A percentile compares a stretch with the other conserved stretches of the same genome.
phyloP scores from a whole-genome alignment of 257 asterid species.

The Fraxinus anomala region DNA sequence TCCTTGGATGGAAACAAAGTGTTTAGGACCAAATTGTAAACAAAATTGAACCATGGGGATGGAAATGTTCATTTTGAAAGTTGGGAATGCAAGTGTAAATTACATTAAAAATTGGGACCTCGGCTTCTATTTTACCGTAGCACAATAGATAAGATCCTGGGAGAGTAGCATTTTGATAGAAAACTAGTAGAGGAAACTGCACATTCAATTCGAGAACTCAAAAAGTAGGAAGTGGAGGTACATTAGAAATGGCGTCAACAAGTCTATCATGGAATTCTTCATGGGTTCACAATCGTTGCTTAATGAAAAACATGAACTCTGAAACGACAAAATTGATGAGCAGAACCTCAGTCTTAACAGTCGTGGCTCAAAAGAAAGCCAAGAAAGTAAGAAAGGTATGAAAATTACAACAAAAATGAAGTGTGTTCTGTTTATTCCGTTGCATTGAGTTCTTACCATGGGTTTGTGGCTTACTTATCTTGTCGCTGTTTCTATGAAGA shows the following conservation, averaged over 20 bases:
- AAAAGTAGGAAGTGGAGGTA: too few species aligned
- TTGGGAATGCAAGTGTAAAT: background rate
- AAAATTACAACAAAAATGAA: background rate
- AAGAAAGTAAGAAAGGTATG: slow-evolving; percentile 70
- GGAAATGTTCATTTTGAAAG: background rate
- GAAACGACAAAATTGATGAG: slow-evolving; percentile 40
- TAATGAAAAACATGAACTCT: slow-evolving; percentile 32
- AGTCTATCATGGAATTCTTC: slow-evolving; percentile 71
- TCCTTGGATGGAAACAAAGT: background rate
- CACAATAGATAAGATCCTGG: background rate
- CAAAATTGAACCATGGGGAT: background rate
- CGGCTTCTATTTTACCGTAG: background rate
- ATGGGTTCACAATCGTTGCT: slow-evolving; percentile 50
- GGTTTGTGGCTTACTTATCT: background rate
- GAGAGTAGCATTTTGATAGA: background rate
- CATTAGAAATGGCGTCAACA: slow-evolving; percentile 54
- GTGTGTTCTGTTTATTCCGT: slow-evolving; percentile 16
- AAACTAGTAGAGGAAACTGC: background rate
- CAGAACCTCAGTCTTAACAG: slow-evolving; percentile 39
- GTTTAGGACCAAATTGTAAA: background rate
- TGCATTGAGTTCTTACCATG: background rate
- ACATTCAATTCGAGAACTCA: background rate
- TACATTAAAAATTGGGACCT: background rate
- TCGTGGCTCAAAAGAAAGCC: slow-evolving; percentile 80
- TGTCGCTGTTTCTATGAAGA: slow-evolving; percentile 39